Evolutionary conservation across 192 early-diverging fungal species (phyloP).

Genomic region (Coemansia umbellata): DNA sequence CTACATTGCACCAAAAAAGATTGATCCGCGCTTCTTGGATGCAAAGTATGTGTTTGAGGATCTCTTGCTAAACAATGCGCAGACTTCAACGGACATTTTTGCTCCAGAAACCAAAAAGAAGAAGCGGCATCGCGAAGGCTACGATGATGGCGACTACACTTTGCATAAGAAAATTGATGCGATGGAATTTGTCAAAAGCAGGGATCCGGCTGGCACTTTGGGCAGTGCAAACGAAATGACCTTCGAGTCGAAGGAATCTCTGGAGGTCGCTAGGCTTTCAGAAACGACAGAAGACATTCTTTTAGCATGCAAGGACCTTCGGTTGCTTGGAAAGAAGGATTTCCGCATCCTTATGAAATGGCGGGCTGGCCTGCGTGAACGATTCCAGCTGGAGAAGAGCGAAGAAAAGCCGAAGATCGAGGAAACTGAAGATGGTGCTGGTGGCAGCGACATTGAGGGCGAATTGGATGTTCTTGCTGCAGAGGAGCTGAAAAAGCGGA

Average conservation of each 20-base stretch:
- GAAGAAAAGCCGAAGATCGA: conserved; percentile 45
- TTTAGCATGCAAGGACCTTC: conserved; percentile 79
- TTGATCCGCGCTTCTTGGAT: conserved; percentile 91
- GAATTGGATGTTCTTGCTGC: conserved; percentile 49
- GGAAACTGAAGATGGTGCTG: conserved; percentile 33
- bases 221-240: conserved; percentile 70
- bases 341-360: conserved; percentile 89
- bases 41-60: conserved; percentile 94
- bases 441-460: conserved; percentile 46
- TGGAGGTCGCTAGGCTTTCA: conserved; percentile 49
- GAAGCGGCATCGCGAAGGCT: conserved; percentile 89
- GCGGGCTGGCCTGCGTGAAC: conserved; percentile 70
- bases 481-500: conserved; percentile 45
- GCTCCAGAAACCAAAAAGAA: conserved; percentile 83
- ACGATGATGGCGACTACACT: conserved; percentile 94
- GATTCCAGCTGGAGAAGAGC: conserved; percentile 45
- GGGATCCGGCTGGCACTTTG: conserved; percentile 78
- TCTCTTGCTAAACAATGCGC: conserved; percentile 59
- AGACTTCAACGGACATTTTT: conserved; percentile 70
- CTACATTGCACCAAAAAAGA: conserved; percentile 89
- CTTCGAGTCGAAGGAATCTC: conserved; percentile 71
- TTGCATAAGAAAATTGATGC: conserved; percentile 70
- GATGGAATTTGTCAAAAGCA: conserved; percentile 74
- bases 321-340: conserved; percentile 90
- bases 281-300: conserved; percentile 81